A percentile compares a stretch with the other conserved stretches of the same genome.
Conservation (phyloP, 208 protist species). For the Leishmania martiniquensis region DNA sequence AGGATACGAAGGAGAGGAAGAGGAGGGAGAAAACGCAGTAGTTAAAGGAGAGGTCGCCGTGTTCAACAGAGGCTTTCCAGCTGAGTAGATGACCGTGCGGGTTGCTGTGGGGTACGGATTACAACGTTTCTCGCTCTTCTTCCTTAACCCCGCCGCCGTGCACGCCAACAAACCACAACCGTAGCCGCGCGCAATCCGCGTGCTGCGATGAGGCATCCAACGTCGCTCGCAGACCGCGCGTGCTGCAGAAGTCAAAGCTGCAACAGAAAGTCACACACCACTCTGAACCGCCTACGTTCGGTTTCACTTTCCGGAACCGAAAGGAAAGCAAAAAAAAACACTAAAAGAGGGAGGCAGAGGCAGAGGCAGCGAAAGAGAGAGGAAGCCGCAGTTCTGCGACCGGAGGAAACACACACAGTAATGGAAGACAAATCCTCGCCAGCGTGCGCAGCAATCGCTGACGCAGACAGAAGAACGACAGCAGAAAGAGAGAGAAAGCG, state of each 20-base stretch:
- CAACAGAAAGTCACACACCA: too few species aligned
- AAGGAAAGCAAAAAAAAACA: too few species aligned
- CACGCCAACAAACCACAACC: constrained; percentile 28
- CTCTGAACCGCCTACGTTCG: too few species aligned
- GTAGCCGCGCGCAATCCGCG: constrained; percentile 25
- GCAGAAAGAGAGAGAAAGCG: not conserved
- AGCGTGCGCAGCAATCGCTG: not conserved
- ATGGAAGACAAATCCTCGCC: not conserved
- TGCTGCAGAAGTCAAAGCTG: too few species aligned
- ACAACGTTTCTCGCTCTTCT: constrained; percentile 46
- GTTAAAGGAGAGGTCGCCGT: constrained; percentile 4
- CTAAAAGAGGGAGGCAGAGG: too few species aligned
- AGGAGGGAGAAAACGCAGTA: constrained; percentile 21
- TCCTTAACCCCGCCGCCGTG: constrained; percentile 31
- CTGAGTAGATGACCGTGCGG: constrained; percentile 60
- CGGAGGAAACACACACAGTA: not conserved
- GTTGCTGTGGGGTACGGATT: constrained; percentile 48
- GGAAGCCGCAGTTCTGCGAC: too few species aligned
- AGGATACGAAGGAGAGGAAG: constrained; percentile 25
- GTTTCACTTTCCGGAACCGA: too few species aligned
- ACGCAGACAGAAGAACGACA: not conserved
- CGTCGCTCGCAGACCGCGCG: not conserved
- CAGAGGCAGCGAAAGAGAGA: too few species aligned
- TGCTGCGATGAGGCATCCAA: constrained; percentile 31
- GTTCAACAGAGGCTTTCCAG: not conserved